A percentile compares a stretch with the other conserved stretches of the same genome.
phyloP scores from a whole-genome alignment of 768 basidiomycete species.

The Tricholoma matsutake region DNA sequence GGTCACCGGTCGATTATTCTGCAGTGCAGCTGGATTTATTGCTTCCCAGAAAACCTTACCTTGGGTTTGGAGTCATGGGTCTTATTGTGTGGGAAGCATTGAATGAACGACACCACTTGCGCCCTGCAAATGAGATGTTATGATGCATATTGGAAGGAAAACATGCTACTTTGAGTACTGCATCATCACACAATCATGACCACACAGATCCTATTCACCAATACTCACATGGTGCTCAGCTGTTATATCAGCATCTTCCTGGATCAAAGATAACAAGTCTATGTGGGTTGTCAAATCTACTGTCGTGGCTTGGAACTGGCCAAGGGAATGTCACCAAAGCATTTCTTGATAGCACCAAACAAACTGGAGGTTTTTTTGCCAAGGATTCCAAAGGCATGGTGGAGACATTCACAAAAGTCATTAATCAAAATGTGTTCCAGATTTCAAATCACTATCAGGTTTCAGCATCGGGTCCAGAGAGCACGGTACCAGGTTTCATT shows the following conservation, averaged over 20 bases:
- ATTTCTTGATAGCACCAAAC: not conserved
- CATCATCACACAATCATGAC: not conserved
- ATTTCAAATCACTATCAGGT: not conserved
- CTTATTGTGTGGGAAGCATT: not conserved
- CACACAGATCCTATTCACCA: not conserved
- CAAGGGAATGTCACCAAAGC: not conserved
- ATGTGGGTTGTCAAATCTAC: not conserved
- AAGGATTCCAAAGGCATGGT: not conserved
- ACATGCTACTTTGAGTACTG: not conserved
- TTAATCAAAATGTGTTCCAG: not conserved
- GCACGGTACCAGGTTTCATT: not conserved
- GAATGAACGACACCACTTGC: not conserved
- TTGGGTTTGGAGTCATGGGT: not conserved
- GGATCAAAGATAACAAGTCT: not conserved
- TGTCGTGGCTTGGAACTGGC: conserved; percentile 1
- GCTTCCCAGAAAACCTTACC: not conserved
- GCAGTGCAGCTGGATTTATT: not conserved
- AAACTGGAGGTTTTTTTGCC: not conserved
- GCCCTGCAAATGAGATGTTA: not conserved
- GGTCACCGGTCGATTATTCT: not conserved
- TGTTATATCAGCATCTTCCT: not conserved
- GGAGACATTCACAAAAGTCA: not conserved
- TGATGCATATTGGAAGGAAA: not conserved
- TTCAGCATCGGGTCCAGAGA: not conserved
- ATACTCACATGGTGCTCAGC: not conserved